phyloP scores from a whole-genome alignment of 2,329 filamentous ascomycete genomes.

The Orbilia javanica region DNA sequence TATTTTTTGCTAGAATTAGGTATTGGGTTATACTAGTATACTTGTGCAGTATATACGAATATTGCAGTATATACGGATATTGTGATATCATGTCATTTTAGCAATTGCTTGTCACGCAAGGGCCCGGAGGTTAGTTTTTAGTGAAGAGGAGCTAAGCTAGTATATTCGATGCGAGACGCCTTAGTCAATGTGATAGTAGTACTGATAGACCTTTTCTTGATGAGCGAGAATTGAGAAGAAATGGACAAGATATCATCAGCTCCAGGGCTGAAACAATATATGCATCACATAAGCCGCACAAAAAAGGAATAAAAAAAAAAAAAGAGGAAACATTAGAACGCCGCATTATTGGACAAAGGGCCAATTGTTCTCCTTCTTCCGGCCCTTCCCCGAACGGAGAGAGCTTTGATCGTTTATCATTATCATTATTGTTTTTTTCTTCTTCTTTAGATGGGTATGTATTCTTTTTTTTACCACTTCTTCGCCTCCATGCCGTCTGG shows the following conservation, averaged over 20 bases:
- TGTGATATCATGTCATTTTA: too few species aligned
- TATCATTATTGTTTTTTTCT: too few species aligned
- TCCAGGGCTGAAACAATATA: neutral
- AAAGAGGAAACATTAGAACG: too few species aligned
- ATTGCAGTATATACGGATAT: neutral
- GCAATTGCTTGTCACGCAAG: too few species aligned
- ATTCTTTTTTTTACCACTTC: slow-evolving; percentile 75
- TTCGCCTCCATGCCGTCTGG: slow-evolving; percentile 83
- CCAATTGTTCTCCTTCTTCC: neutral
- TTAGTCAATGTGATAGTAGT: slow-evolving; percentile 1
- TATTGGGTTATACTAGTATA: neutral
- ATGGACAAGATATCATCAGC: neutral
- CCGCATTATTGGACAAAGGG: neutral
- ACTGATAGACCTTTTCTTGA: neutral
- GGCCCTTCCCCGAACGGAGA: too few species aligned
- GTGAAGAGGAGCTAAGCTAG: neutral
- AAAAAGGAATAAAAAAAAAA: slow-evolving; percentile 2
- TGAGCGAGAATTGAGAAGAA: neutral
- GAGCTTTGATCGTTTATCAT: too few species aligned
- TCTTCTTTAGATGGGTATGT: neutral
- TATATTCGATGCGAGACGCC: slow-evolving; percentile 3
- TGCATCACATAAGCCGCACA: slow-evolving; percentile 3
- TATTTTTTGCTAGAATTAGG: too few species aligned
- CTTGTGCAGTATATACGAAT: too few species aligned
- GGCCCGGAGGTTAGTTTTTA: neutral